phyloP scores from a whole-genome alignment of 495 filamentous ascomycete species.

The Penicillium riverlandense region DNA sequence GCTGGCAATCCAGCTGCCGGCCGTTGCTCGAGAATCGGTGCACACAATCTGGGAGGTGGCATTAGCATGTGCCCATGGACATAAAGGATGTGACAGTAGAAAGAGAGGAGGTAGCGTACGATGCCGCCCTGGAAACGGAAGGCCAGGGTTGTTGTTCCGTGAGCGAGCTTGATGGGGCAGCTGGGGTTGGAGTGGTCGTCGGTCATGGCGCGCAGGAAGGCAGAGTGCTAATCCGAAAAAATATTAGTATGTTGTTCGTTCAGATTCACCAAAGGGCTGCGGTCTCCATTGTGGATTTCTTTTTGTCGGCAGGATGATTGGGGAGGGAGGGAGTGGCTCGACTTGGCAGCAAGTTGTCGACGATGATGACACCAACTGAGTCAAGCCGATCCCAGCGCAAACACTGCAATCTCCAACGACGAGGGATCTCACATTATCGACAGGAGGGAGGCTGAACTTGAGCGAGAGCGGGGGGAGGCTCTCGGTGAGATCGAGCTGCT shows the following conservation, averaged over 20 bases:
- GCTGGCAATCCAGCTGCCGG: constrained; percentile 97
- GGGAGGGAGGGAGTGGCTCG: too few relatives aligned
- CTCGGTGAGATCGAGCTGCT: constrained; percentile 65
- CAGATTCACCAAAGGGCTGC: not conserved
- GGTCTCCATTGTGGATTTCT: not conserved
- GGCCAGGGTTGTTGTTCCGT: constrained; percentile 97
- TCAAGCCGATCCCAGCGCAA: not conserved
- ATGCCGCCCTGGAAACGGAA: constrained; percentile 98
- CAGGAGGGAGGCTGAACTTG: constrained; percentile 90
- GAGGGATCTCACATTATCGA: constrained; percentile 67
- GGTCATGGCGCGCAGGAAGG: constrained; percentile 93
- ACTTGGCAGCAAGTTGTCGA: too few relatives aligned
- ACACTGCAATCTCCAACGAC: not conserved
- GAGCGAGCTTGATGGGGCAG: constrained; percentile 97
- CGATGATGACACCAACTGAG: too few relatives aligned
- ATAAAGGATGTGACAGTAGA: not conserved
- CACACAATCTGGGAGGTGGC: constrained; percentile 61
- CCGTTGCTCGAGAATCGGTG: constrained; percentile 92
- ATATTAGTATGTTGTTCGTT: not conserved
- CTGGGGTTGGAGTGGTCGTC: constrained; percentile 94
- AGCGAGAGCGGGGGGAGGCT: constrained; percentile 67
- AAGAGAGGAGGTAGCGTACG: constrained; percentile 25
- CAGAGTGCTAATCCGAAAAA: constrained; percentile 54
- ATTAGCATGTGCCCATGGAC: not conserved
- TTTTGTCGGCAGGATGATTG: not conserved